These are phyloP conservation scores for Pythium rishiriense DNA, from an alignment of 352 stramenopile species.

Conservation along the genomic window DNA sequence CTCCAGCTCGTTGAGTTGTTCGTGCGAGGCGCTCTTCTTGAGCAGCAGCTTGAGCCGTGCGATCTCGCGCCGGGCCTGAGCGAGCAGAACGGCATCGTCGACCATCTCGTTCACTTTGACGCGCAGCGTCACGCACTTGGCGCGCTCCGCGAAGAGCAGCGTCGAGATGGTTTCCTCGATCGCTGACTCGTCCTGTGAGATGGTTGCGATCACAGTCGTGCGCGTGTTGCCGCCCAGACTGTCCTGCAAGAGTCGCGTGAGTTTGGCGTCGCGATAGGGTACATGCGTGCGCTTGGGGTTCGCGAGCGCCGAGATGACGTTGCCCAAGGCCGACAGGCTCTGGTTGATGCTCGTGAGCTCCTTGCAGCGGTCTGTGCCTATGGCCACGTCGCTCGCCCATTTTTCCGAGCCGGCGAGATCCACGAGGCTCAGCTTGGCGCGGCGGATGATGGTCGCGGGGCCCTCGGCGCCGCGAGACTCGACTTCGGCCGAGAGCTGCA, in stretches of 20 bases:
- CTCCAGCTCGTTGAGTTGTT: conserved; percentile 43
- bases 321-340: conserved; percentile 88
- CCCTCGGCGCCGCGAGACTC: conserved; percentile 66
- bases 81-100: conserved; percentile 75
- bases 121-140: conserved; percentile 72
- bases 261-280: conserved; percentile 96
- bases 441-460: conserved; percentile 71
- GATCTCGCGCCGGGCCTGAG: conserved; percentile 74
- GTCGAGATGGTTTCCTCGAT: conserved; percentile 92
- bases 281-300: conserved; percentile 82
- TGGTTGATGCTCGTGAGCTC: conserved; percentile 94
- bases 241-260: conserved; percentile 93
- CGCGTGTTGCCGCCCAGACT: conserved; percentile 86
- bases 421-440: conserved; percentile 89
- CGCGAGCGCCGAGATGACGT: conserved; percentile 85
- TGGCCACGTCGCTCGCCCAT: conserved; percentile 78
- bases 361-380: conserved; percentile 68
- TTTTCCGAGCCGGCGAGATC: conserved; percentile 92
- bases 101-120: conserved; percentile 83
- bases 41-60: conserved; percentile 56
- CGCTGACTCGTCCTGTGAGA: conserved; percentile 72
- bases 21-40: conserved; percentile 40
- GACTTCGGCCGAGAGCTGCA: conserved; percentile 85
- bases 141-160: conserved; percentile 87
- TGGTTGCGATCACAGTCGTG: conserved; percentile 89